Base-by-base conservation (phyloP, 805 yeast species). In the Pichia eremophila region DNA sequence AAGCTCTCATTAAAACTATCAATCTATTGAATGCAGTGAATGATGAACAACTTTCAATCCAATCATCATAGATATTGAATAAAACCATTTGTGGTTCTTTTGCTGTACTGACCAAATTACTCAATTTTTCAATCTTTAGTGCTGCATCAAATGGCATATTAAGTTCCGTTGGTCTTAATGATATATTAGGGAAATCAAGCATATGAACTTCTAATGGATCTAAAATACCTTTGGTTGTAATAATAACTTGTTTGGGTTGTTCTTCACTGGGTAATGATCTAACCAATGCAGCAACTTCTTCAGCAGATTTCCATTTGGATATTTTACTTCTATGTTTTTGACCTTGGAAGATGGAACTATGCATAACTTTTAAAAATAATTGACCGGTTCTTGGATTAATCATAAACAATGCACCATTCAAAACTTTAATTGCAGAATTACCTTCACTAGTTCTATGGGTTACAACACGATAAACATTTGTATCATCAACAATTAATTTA, bases 251-350 rank as follows among this genome's bases (percentile, higher is more conserved):
- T 58, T 85, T 85, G 2, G 99, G 99, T 58, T 89, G 96, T 65
- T 93, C 96, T 58, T 91, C 97, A 46, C 79, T 74, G 0, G 97
- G 97, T 46, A 93, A 67, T 0, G 97, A 86, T 40, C 96, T 74
- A 18, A 93, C 76, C 53, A 93, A 69, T 0, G 95, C 95, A 15
- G 96, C 91, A 22, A 88, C 95, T 64, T 91, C 98, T 66, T 93
- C 99, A 0, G 99, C 98, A 1, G 98, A 82, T 63, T 91, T 93
- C 99, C 99, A 93, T 62, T 93, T 93, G 1, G 98, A 90, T 54
- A 93, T 68, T 60, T 93, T 97, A 29, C 93, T 83, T 51, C 91
- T 73, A 57, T 97, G 83, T 59, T 88, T 90, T 64, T 93, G 98
- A 18, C 99, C 99, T 4, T 95, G 83, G 95, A 96, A 93, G 2